Conservation (phyloP, 108 stramenopile species). For the Seminavis robusta region DNA sequence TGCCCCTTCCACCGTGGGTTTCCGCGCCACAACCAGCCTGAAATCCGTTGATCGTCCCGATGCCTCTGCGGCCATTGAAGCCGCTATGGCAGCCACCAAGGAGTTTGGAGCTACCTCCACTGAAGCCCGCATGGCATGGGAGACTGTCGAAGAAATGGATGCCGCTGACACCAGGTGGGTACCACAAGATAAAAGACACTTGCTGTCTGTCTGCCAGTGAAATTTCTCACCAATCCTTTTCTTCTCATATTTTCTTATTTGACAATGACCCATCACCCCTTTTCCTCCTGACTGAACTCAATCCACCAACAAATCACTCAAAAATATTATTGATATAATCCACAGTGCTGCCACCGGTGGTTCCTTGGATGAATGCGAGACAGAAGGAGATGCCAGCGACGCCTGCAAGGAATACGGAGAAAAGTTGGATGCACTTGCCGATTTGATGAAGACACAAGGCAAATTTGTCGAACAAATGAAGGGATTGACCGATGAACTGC, state of each 20-base stretch:
- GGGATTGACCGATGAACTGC: conserved; percentile 14
- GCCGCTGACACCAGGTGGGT: conserved; percentile 71
- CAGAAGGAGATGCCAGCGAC: conserved; percentile 7
- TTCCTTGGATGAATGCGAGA: conserved; percentile 11
- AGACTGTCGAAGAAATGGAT: conserved; percentile 75
- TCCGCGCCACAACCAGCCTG: no score
- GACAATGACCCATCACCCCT: neutral
- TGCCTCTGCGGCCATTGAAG: conserved; percentile 33
- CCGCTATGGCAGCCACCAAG: conserved; percentile 62
- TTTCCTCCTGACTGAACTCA: neutral
- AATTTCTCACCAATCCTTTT: neutral
- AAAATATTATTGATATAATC: neutral
- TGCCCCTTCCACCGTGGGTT: neutral
- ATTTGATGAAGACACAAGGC: conserved; percentile 3
- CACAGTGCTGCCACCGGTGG: conserved; percentile 24
- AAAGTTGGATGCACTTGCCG: conserved; percentile 16
- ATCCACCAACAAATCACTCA: conserved; percentile 1
- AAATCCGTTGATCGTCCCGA: neutral
- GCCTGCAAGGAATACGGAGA: conserved; percentile 25
- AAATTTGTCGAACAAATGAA: neutral
- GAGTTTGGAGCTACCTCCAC: conserved; percentile 49
- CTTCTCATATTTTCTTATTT: conserved; percentile 1
- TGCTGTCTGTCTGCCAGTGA: neutral
- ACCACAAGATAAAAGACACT: neutral
- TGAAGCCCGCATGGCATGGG: conserved; percentile 81